phyloP scores from a whole-genome alignment of 2,329 filamentous ascomycete genomes.

The Phaeosphaeria sp. region DNA sequence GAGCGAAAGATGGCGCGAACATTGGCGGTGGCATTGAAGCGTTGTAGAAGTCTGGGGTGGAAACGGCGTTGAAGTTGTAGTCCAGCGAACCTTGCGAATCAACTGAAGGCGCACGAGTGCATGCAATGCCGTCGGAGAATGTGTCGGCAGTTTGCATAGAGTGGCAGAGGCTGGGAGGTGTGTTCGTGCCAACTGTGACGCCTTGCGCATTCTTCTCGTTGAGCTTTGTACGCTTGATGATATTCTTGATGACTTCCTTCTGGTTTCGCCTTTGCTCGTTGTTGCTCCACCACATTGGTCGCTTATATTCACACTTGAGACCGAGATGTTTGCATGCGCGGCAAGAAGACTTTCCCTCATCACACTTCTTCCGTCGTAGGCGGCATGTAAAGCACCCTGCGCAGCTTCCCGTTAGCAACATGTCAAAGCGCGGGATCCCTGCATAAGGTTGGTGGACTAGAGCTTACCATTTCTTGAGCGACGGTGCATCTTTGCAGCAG shows the following conservation, averaged over 20 bases:
- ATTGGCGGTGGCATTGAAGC: slow-evolving; percentile 63
- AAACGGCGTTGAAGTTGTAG: slow-evolving; percentile 70
- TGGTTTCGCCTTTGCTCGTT: slow-evolving; percentile 82
- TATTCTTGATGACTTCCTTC: slow-evolving; percentile 95
- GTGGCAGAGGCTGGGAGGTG: slow-evolving; percentile 80
- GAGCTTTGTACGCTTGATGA: slow-evolving; percentile 96
- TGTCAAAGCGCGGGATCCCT: slow-evolving; percentile 46
- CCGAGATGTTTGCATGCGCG: slow-evolving; percentile 74
- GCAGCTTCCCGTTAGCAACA: slow-evolving; percentile 44
- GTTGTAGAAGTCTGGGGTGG: slow-evolving; percentile 64
- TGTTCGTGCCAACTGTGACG: slow-evolving; percentile 60
- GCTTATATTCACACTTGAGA: slow-evolving; percentile 92
- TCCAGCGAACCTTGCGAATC: slow-evolving; percentile 77
- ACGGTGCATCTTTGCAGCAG: slow-evolving; percentile 87
- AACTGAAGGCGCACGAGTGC: slow-evolving; percentile 76
- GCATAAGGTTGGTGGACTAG: slow-evolving; percentile 38
- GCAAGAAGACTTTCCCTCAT: slow-evolving; percentile 70
- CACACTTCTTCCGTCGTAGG: slow-evolving; percentile 73
- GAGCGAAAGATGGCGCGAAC: slow-evolving; percentile 52
- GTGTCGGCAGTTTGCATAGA: slow-evolving; percentile 82
- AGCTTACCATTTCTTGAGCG: slow-evolving; percentile 90
- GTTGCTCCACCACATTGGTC: slow-evolving; percentile 97
- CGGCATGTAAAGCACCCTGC: slow-evolving; percentile 73
- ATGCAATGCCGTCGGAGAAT: slow-evolving; percentile 74
- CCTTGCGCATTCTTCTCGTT: slow-evolving; percentile 77